phyloP scores from a whole-genome alignment of 176 grass and related monocot genomes.

The Juncus inflexus region DNA sequence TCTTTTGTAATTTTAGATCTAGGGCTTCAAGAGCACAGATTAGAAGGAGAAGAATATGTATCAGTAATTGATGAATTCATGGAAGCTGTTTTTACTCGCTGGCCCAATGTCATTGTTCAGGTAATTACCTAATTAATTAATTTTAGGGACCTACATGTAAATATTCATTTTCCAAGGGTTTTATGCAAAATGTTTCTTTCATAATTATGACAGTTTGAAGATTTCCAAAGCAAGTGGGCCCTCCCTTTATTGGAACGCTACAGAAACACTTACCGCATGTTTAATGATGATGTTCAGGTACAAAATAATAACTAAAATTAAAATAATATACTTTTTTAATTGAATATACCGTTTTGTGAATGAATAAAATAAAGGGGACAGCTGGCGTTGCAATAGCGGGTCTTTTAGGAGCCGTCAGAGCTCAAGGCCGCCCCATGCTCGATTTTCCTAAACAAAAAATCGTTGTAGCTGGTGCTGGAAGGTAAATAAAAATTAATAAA shows the following conservation, averaged over 20 bases:
- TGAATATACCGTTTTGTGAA: conserved; percentile 23
- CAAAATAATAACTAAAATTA: conserved; percentile 13
- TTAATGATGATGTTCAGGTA: conserved; percentile 99
- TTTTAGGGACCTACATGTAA: background rate
- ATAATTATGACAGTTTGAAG: conserved; percentile 70
- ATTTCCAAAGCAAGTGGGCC: conserved; percentile 99
- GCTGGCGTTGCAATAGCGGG: conserved; percentile 99
- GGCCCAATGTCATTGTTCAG: conserved; percentile 99
- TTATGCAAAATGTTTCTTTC: background rate
- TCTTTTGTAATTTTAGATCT: conserved; percentile 45
- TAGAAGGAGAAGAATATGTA: conserved; percentile 95
- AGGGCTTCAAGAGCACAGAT: conserved; percentile 81
- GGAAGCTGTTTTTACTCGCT: conserved; percentile 90
- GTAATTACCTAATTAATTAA: conserved; percentile 24
- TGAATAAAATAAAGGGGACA: conserved; percentile 59
- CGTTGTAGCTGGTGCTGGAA: conserved; percentile 97
- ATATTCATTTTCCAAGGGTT: background rate
- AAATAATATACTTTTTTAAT: conserved; percentile 8
- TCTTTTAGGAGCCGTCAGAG: conserved; percentile 90
- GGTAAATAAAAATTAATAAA: conserved; percentile 34
- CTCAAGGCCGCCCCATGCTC: conserved; percentile 93
- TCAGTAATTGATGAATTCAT: conserved; percentile 98
- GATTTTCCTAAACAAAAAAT: conserved; percentile 99
- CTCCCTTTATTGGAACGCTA: conserved; percentile 92
- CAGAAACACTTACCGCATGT: conserved; percentile 90